Percentiles rank a stretch among this genome's conserved stretches.
phyloP scores from a whole-genome alignment of 805 yeast species.

The Schizosaccharomyces cryophilus region DNA sequence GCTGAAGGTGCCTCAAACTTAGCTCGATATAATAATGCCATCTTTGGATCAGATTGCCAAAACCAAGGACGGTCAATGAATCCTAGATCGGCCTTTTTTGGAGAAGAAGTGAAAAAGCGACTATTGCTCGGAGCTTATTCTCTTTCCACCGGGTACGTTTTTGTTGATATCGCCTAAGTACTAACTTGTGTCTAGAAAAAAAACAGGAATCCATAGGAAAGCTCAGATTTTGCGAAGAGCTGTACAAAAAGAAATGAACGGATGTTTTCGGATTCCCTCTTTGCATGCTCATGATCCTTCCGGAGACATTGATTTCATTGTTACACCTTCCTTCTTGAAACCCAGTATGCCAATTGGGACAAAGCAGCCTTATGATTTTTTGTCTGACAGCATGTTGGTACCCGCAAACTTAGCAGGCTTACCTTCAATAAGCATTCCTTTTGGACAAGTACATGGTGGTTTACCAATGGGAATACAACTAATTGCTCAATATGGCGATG shows the following conservation, averaged over 20 bases:
- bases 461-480: constrained; percentile 43
- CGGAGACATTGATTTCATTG: constrained; percentile 3
- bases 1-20: constrained; percentile 88
- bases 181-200: not conserved
- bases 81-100: constrained; percentile 39
- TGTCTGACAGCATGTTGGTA: constrained; percentile 65
- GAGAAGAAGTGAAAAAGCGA: constrained; percentile 62
- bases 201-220: constrained; percentile 12
- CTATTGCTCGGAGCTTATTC: constrained; percentile 70
- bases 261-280: constrained; percentile 31
- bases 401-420: constrained; percentile 83
- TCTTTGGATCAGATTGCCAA: constrained; percentile 42
- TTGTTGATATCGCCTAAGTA: not conserved
- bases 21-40: constrained; percentile 69
- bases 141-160: constrained; percentile 39
- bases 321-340: not conserved
- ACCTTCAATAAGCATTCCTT: constrained; percentile 66
- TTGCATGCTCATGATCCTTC: constrained; percentile 12
- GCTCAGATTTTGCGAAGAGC: constrained; percentile 45
- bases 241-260: constrained; percentile 41
- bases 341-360: constrained; percentile 9
- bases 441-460: constrained; percentile 9
- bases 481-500: constrained; percentile 72
- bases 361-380: constrained; percentile 29
- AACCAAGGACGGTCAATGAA: constrained; percentile 12